Base-by-base conservation (phyloP, 345 rosid species). In the Pistacia atlantica region DNA sequence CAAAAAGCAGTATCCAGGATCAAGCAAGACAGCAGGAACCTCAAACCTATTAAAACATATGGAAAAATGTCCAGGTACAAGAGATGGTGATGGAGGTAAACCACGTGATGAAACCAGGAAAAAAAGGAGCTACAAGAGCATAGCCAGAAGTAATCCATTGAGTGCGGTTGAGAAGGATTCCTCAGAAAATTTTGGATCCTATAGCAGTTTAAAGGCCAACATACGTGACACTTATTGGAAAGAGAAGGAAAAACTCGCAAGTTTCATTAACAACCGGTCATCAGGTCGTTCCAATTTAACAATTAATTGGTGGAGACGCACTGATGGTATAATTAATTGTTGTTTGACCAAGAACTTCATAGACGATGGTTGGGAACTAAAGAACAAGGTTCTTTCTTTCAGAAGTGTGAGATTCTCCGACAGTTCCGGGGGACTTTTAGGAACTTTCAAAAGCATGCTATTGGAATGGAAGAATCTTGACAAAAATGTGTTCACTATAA, bases 21-120 rank as follows among this genome's bases (percentile, higher is more conserved):
- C 73, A 70, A 69, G 73, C 8, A 31, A 52, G 49, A 69, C 11
- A 13, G 60, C 12, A 10, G 54, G 61, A 69, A 69, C 73, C 48
- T 25, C 73, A 3, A 52, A 18, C 22, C 5, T 31, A 11, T 20
- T 31, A 56, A 71, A 56, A 6, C 8, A 28, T 11, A 9, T 37
- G 38, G 31, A 3, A 18, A 37, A 18, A 52, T 60, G 65, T 22
- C 35, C 13, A 25, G 13, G 13, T 7, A 60, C 2, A 14, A 22
- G 5, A 60, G 52, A 52, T 11, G 22, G 25, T 12, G 4, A 31
- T 52, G 73, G 49, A 9, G 28, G 51, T 9, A 38, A 22, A 22
- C 25, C 25, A 22, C 25, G 25, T 22, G 25, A 22, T 22, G 25
- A 22, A 22, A 22, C 3, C 42, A 38, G 42, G 42, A 4, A 71